Percentiles rank a stretch among this genome's conserved stretches.
These are phyloP conservation scores for Aspergillus intermedius DNA, from an alignment of 2,329 filamentous ascomycete species.

Conservation along the genomic window DNA sequence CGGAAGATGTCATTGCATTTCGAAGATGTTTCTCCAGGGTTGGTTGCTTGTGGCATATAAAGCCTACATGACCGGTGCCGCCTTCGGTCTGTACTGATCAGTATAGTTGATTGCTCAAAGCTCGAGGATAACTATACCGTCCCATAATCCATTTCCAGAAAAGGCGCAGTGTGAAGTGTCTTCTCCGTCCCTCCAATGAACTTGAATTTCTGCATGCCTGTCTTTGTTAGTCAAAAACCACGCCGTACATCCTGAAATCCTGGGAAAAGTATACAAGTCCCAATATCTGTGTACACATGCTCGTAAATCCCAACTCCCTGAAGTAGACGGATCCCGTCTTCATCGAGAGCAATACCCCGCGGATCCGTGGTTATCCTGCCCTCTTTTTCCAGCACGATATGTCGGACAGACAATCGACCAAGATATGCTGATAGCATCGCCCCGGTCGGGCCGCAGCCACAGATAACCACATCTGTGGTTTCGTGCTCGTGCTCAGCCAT, in stretches of 20 bases:
- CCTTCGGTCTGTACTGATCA: slow-evolving; percentile 15
- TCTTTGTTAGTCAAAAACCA: background rate
- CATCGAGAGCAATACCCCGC: slow-evolving; percentile 27
- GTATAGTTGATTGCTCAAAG: background rate
- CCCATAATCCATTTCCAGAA: slow-evolving; percentile 18
- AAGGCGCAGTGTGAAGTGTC: slow-evolving; percentile 14
- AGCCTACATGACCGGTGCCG: slow-evolving; percentile 23
- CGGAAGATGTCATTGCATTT: slow-evolving; percentile 4
- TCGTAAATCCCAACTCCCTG: slow-evolving; percentile 25
- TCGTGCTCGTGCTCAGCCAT: slow-evolving; percentile 6
- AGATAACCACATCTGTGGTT: slow-evolving; percentile 25
- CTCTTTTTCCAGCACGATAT: slow-evolving; percentile 26
- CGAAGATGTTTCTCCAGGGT: slow-evolving; percentile 21
- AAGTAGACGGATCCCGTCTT: slow-evolving; percentile 26
- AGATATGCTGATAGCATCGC: slow-evolving; percentile 25
- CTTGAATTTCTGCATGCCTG: slow-evolving; percentile 15
- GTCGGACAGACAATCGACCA: slow-evolving; percentile 15
- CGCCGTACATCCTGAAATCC: background rate
- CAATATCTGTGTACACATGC: slow-evolving; percentile 21
- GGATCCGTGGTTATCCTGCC: slow-evolving; percentile 26
- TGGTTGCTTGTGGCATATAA: slow-evolving; percentile 26
- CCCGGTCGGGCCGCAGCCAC: slow-evolving; percentile 29
- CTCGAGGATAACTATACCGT: slow-evolving; percentile 6
- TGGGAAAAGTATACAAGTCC: slow-evolving; percentile 10
- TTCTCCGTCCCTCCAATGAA: slow-evolving; percentile 19